A percentile compares a stretch with the other conserved stretches of the same genome.
Conservation (phyloP, 2,329 filamentous ascomycete genomes). For the Talaromyces funiculosus region DNA sequence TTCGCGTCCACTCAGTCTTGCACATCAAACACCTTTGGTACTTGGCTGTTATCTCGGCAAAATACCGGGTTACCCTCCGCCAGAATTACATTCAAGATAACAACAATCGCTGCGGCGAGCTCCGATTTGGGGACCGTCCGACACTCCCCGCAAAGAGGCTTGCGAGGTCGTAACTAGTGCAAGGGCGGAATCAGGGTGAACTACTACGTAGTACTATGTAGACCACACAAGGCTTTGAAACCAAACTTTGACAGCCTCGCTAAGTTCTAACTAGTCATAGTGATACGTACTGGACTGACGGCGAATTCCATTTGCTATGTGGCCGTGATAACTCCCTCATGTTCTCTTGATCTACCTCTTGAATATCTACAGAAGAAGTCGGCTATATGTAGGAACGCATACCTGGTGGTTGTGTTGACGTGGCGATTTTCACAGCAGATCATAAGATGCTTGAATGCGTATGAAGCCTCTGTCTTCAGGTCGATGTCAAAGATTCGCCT, state of each 20-base stretch:
- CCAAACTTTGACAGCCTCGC: neutral
- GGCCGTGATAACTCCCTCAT: neutral
- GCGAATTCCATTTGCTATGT: neutral
- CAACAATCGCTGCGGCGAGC: neutral
- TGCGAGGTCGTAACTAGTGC: neutral
- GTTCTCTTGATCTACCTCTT: neutral
- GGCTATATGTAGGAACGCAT: neutral
- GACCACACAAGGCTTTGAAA: neutral
- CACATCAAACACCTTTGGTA: neutral
- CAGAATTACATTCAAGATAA: neutral
- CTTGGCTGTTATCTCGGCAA: neutral
- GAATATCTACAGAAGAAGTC: neutral
- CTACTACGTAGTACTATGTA: neutral
- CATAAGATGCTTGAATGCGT: neutral
- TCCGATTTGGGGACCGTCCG: conserved; percentile 1
- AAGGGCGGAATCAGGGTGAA: neutral
- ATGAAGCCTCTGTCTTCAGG: neutral
- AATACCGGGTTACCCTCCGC: neutral
- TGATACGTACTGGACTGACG: neutral
- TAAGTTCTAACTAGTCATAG: neutral
- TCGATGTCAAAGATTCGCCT: neutral
- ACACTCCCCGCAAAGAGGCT: conserved; percentile 7
- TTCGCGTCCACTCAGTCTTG: neutral
- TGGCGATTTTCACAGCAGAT: neutral
- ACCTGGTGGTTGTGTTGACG: neutral